These are phyloP conservation scores for Sporobolus alterniflorus DNA, from an alignment of 202 grass and related monocot species.

Conservation along the genomic window DNA sequence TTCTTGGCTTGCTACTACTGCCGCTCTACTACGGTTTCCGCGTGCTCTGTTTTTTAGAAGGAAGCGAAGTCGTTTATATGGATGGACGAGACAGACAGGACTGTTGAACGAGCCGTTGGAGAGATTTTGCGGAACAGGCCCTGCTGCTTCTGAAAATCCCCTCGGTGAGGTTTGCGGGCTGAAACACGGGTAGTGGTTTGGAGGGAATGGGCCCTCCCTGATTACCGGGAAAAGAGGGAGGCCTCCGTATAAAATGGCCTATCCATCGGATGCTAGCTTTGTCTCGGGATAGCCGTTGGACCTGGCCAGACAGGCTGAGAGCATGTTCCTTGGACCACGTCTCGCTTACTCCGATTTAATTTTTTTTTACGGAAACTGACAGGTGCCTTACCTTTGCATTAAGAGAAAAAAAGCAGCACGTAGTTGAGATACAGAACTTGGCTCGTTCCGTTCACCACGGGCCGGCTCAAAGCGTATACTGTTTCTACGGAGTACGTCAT, in stretches of 20 bases:
- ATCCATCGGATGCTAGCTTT: neutral
- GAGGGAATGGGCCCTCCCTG: neutral
- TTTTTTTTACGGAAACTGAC: too few species aligned
- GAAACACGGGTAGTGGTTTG: neutral
- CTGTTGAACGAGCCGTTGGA: slow-evolving; percentile 37
- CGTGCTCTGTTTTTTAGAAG: neutral
- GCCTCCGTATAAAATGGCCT: accelerated
- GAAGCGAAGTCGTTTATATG: slow-evolving; percentile 19
- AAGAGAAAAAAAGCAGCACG: too few species aligned
- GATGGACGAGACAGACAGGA: neutral
- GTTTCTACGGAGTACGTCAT: neutral
- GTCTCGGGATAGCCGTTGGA: slow-evolving; percentile 56
- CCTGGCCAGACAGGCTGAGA: slow-evolving; percentile 17
- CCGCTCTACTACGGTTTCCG: neutral
- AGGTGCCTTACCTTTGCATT: too few species aligned
- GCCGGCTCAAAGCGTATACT: neutral
- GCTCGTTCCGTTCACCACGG: neutral
- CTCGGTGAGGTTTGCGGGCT: too few species aligned
- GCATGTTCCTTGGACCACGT: slow-evolving; percentile 23
- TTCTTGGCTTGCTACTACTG: slow-evolving; percentile 5
- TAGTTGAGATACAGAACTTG: slow-evolving; percentile 5
- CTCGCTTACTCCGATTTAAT: neutral
- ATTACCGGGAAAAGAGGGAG: neutral
- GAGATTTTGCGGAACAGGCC: neutral
- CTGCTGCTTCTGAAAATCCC: neutral